These are phyloP conservation scores for Cryphonectria carpinicola DNA, from an alignment of 2,329 filamentous ascomycete genomes.

Conservation along the genomic window DNA sequence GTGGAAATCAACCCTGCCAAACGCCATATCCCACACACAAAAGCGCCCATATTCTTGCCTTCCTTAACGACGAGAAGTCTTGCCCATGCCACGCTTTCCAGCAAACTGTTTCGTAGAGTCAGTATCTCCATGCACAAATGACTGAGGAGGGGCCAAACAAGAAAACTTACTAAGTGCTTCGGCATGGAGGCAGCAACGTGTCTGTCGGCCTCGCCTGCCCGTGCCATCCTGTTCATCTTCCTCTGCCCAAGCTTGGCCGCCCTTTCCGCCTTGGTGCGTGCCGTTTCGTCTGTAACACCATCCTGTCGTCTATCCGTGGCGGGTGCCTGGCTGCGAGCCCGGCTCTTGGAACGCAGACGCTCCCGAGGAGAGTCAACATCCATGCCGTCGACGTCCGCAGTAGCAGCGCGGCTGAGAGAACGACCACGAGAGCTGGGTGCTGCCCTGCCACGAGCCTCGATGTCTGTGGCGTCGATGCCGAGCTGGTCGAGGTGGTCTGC, in stretches of 20 bases:
- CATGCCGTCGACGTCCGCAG: slow-evolving; percentile 74
- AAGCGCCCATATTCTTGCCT: slow-evolving; percentile 10
- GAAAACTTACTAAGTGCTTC: slow-evolving; percentile 82
- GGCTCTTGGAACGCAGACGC: slow-evolving; percentile 74
- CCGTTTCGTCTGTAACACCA: slow-evolving; percentile 70
- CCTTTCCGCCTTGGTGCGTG: slow-evolving; percentile 79
- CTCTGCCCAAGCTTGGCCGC: slow-evolving; percentile 90
- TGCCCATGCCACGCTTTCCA: slow-evolving; percentile 93
- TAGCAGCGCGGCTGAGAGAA: slow-evolving; percentile 64
- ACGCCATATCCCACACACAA: slow-evolving; percentile 22
- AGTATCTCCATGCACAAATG: slow-evolving; percentile 32
- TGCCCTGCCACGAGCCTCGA: slow-evolving; percentile 73
- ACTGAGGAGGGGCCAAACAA: background rate
- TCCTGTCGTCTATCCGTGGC: slow-evolving; percentile 72
- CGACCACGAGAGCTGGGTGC: slow-evolving; percentile 70
- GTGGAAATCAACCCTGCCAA: slow-evolving; percentile 15
- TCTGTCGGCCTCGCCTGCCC: slow-evolving; percentile 95
- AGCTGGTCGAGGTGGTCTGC: slow-evolving; percentile 82
- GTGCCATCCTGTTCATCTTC: slow-evolving; percentile 98
- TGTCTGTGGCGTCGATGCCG: slow-evolving; percentile 79
- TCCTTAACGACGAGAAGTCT: slow-evolving; percentile 72
- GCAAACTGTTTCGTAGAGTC: slow-evolving; percentile 62
- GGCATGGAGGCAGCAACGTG: slow-evolving; percentile 79
- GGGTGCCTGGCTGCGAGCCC: slow-evolving; percentile 62
- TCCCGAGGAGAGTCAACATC: slow-evolving; percentile 66